phyloP scores from a whole-genome alignment of 805 yeast genomes.

The Candida oleophila region DNA sequence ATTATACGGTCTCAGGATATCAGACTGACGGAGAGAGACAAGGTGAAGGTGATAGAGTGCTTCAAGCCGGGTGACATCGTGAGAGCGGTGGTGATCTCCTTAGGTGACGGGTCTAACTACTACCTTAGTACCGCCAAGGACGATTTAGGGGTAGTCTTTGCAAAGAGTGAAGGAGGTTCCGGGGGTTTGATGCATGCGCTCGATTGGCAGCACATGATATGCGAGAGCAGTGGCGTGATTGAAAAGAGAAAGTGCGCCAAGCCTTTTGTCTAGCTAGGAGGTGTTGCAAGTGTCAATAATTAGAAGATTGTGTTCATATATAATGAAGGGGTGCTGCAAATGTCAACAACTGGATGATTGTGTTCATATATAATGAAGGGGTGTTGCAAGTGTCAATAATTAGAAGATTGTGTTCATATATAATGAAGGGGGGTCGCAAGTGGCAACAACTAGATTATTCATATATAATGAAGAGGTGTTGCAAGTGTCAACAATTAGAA shows the following conservation, averaged over 20 bases:
- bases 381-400: too few relatives aligned
- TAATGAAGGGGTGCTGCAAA: too few relatives aligned
- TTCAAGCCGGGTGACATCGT: constrained; percentile 93
- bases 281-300: too few relatives aligned
- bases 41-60: constrained; percentile 72
- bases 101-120: constrained; percentile 93
- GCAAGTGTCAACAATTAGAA: too few relatives aligned
- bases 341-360: too few relatives aligned
- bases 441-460: too few relatives aligned
- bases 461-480: too few relatives aligned
- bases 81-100: constrained; percentile 74
- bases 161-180: constrained; percentile 63
- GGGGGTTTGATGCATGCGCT: constrained; percentile 83
- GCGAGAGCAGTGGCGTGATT: constrained; percentile 67
- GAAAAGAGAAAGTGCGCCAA: constrained; percentile 91
- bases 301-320: too few relatives aligned
- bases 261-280: constrained; percentile 51
- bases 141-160: constrained; percentile 92
- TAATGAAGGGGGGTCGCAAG: too few relatives aligned
- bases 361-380: too few relatives aligned
- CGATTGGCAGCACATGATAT: constrained; percentile 95
- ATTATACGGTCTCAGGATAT: constrained; percentile 84
- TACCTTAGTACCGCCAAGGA: constrained; percentile 86
- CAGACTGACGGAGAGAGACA: constrained; percentile 87
- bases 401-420: too few relatives aligned